A percentile compares a stretch with the other conserved stretches of the same genome.
Evolutionary conservation across 2,329 filamentous ascomycete species (phyloP).

Genomic region (Chrysosphaeria jannelii): DNA sequence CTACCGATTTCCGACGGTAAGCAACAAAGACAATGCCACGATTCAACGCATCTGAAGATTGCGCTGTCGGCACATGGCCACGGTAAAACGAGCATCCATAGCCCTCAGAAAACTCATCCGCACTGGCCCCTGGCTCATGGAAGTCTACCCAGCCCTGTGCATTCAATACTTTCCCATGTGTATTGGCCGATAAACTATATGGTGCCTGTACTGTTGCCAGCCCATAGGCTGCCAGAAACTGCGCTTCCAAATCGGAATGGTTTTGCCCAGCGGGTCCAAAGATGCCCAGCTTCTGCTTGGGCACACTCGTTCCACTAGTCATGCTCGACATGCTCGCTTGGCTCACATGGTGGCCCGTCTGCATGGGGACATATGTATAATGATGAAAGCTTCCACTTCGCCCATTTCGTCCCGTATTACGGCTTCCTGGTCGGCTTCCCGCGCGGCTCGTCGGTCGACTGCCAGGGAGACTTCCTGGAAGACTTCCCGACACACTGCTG

Average conservation of each 20-base stretch:
- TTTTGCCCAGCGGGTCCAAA: no score
- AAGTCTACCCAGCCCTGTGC: constrained; percentile 22
- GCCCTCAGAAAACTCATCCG: constrained; percentile 17
- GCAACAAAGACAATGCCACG: constrained; percentile 25
- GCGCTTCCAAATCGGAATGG: constrained; percentile 9
- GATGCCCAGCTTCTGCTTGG: no score
- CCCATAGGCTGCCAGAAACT: constrained; percentile 23
- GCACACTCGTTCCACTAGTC: no score
- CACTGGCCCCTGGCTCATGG: constrained; percentile 12
- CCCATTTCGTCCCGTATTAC: no score
- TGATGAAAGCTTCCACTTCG: no score
- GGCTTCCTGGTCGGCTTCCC: background rate
- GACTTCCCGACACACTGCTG: background rate
- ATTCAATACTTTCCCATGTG: constrained; percentile 19
- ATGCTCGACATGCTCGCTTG: constrained; percentile 1
- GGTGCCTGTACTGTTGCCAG: constrained; percentile 18
- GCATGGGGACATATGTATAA: no score
- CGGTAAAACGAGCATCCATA: constrained; percentile 23
- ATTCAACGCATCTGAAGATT: constrained; percentile 9
- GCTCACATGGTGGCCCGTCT: no score
- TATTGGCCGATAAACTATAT: constrained; percentile 18
- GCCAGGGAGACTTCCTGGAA: no score
- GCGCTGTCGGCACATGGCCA: constrained; percentile 7
- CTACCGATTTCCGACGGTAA: constrained; percentile 15
- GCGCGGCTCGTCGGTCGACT: no score